phyloP scores from a whole-genome alignment of 306 rosid species.

The Corylus avellana region DNA sequence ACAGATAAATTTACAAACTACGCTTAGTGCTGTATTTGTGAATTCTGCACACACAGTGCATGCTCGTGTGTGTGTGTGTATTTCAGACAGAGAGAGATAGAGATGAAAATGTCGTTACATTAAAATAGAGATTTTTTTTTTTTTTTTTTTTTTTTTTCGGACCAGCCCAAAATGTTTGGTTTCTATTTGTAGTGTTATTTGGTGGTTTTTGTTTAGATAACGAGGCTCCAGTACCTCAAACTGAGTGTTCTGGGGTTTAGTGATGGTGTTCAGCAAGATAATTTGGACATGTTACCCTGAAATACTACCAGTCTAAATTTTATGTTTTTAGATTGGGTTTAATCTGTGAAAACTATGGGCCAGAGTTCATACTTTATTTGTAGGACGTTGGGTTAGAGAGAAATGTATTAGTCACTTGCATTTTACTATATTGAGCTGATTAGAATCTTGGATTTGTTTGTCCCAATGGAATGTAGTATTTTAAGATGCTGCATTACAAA shows the following conservation, averaged over 20 bases:
- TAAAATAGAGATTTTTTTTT: not conserved
- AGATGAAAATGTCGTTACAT: not conserved
- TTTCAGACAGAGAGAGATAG: not conserved
- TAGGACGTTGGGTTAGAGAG: too few relatives aligned
- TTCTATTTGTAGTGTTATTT: not conserved
- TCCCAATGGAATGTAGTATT: not conserved
- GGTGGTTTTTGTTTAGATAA: not conserved
- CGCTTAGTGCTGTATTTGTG: not conserved
- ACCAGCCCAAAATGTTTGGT: not conserved
- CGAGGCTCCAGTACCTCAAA: not conserved
- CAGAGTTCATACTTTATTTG: not conserved
- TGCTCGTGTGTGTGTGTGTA: not conserved
- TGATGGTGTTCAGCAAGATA: not conserved
- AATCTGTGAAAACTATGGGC: not conserved
- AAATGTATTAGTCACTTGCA: not conserved
- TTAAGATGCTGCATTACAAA: not conserved
- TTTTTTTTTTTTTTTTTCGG: not conserved
- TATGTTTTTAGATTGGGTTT: not conserved
- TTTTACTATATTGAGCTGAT: not conserved
- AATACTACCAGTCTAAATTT: not conserved
- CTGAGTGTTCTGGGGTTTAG: not conserved
- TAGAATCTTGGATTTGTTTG: not conserved
- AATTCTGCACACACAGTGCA: not conserved
- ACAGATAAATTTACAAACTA: not conserved
- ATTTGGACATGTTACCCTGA: not conserved